Evolutionary conservation across 257 asterid species (phyloP).

Genomic region (Paraleonurus japonicus): DNA sequence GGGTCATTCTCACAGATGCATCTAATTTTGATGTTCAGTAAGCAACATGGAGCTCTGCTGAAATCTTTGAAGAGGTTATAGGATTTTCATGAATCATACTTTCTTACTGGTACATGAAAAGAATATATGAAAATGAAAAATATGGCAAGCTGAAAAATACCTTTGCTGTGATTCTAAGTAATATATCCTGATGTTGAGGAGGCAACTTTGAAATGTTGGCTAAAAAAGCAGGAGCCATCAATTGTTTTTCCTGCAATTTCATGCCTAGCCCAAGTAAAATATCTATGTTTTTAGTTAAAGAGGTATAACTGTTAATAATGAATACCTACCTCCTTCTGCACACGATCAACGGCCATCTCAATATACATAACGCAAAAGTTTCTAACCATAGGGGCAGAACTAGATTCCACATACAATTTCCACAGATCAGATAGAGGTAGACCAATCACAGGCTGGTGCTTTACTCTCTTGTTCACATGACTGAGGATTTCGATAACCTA

Average conservation of each 20-base stretch:
- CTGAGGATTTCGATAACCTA: slow-evolving; percentile 86
- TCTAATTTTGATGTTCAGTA: not conserved
- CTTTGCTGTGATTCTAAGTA: slow-evolving; percentile 75
- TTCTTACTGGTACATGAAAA: not conserved
- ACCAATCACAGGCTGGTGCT: slow-evolving; percentile 68
- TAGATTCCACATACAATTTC: slow-evolving; percentile 72
- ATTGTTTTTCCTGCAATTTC: slow-evolving; percentile 71
- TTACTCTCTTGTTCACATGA: slow-evolving; percentile 94
- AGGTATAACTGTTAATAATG: slow-evolving; percentile 20
- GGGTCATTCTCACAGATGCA: not conserved
- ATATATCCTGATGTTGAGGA: slow-evolving; percentile 81
- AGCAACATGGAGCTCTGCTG: not conserved
- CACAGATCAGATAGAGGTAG: slow-evolving; percentile 76
- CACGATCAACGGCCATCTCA: slow-evolving; percentile 95
- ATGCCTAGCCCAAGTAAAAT: slow-evolving; percentile 24
- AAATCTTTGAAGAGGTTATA: slow-evolving; percentile 15
- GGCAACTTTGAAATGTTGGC: slow-evolving; percentile 73
- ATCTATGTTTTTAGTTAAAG: not conserved
- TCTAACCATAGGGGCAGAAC: slow-evolving; percentile 76
- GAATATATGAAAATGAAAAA: slow-evolving; percentile 14
- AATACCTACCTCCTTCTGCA: slow-evolving; percentile 60
- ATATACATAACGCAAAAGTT: slow-evolving; percentile 86
- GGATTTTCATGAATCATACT: slow-evolving; percentile 9
- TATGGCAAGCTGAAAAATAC: slow-evolving; percentile 35
- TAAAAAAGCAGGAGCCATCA: slow-evolving; percentile 62